Base-by-base conservation (phyloP, 2,329 filamentous ascomycete species). In the Pleomassaria siparia region DNA sequence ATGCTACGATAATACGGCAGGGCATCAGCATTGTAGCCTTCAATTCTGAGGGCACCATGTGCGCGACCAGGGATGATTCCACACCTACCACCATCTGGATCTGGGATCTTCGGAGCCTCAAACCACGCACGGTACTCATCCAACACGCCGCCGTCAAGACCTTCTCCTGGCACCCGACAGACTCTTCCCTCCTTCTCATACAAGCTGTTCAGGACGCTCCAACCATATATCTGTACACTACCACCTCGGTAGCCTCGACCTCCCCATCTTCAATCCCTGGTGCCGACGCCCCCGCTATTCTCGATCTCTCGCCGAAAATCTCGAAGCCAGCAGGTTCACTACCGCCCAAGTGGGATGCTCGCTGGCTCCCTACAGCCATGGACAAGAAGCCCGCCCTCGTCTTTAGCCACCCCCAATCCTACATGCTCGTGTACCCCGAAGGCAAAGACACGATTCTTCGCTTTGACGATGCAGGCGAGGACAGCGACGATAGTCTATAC, bases 51-150 rank as follows among this genome's bases (percentile, higher is more conserved):
- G 68, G 71, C 20, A 70, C 65, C 4, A 32, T 73, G 10, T 63
- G 71, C 25, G 71, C 70, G 5, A 74, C 71, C 5, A 57, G 66
- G 40, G 66, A 72, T 43, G 71, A 73, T 43, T 62, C 61, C 6
- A 66, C 65, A 15, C 71, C 71, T 9, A 75, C 70, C 25, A 76
- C 74, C 18, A 69, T 76, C 13, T 77, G 75, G 75, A 64, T 78
- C 44, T 78, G 75, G 75, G 71, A 75, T 48, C 63, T 74, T 3
- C 47, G 57, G 15, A 67, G 60, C n/a, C 55, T 74, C 4, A 48
- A 59, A 7, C 70, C 72, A 3, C 63, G 64, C 16, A 64, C 67
- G 3, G 71, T 78, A 11, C 44, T 77, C 1, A 67, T 78, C 2
- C 75, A 78, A 50, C 72, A 78, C 51, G 60, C 67, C 9, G 69